These are phyloP conservation scores for Macrolepiota albuminosa DNA, from an alignment of 768 basidiomycete genomes.

Conservation along the genomic window DNA sequence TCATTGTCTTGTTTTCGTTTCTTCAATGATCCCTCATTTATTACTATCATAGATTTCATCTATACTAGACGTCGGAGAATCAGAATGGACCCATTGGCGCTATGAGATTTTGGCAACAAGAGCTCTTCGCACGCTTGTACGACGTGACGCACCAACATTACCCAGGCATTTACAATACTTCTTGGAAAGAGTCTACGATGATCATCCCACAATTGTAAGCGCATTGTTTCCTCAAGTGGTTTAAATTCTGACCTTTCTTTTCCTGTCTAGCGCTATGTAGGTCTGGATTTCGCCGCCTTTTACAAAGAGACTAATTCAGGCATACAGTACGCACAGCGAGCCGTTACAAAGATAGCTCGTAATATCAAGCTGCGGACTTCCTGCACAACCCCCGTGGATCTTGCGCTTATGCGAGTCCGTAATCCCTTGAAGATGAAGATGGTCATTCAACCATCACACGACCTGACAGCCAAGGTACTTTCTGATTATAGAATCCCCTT, in stretches of 20 bases:
- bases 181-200: conserved; percentile 54
- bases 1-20: conserved; percentile 2
- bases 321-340: conserved; percentile 62
- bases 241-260: neutral
- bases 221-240: neutral
- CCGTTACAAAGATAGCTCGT: conserved; percentile 71
- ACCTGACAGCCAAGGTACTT: conserved; percentile 54
- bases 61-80: conserved; percentile 56
- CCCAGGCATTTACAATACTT: conserved; percentile 51
- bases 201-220: conserved; percentile 64
- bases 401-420: conserved; percentile 55
- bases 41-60: conserved; percentile 25
- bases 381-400: conserved; percentile 47
- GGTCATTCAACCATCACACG: conserved; percentile 41
- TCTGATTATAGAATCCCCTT: conserved; percentile 49
- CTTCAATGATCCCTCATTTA: neutral
- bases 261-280: conserved; percentile 50
- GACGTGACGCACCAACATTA: conserved; percentile 55
- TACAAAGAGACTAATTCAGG: neutral
- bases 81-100: conserved; percentile 70
- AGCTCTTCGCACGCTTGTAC: conserved; percentile 61
- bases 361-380: conserved; percentile 81
- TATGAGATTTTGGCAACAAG: conserved; percentile 70
- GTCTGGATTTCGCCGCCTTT: conserved; percentile 15
- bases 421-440: conserved; percentile 64